Conservation (phyloP, 441 rosid genomes). For the Adansonia grandidieri region DNA sequence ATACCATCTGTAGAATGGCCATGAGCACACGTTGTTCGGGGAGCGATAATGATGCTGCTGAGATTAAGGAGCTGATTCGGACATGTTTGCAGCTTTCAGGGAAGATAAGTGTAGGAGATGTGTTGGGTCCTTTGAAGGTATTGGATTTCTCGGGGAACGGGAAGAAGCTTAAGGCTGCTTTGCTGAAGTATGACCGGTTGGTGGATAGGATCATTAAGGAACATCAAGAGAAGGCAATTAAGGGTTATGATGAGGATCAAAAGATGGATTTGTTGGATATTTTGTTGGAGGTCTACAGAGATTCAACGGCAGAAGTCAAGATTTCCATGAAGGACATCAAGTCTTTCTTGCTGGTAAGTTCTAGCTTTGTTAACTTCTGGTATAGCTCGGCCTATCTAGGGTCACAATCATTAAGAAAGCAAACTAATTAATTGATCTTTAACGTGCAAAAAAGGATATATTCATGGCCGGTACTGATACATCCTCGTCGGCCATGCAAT, state of each 20-base stretch:
- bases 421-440: neutral
- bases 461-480: slow-evolving; percentile 64
- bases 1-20: slow-evolving; percentile 36
- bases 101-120: slow-evolving; percentile 35
- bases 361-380: neutral
- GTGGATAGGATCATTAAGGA: slow-evolving; percentile 42
- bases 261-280: slow-evolving; percentile 39
- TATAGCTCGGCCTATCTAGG: too few relatives aligned
- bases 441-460: slow-evolving; percentile 38
- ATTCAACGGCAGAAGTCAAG: slow-evolving; percentile 37
- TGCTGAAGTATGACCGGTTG: slow-evolving; percentile 30
- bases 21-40: slow-evolving; percentile 35
- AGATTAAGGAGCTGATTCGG: slow-evolving; percentile 40
- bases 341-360: slow-evolving; percentile 54
- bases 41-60: slow-evolving; percentile 40
- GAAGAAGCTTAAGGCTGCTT: slow-evolving; percentile 28
- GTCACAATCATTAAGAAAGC: too few relatives aligned
- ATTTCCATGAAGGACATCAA: slow-evolving; percentile 52
- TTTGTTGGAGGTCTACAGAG: slow-evolving; percentile 36
- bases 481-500: slow-evolving; percentile 51
- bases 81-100: slow-evolving; percentile 41
- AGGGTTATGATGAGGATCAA: neutral
- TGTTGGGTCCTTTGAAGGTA: slow-evolving; percentile 31
- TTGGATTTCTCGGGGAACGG: slow-evolving; percentile 41
- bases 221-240: slow-evolving; percentile 44